Evolutionary conservation across 306 rosid species (phyloP).

Genomic region (Hylodesmum podocarpum): DNA sequence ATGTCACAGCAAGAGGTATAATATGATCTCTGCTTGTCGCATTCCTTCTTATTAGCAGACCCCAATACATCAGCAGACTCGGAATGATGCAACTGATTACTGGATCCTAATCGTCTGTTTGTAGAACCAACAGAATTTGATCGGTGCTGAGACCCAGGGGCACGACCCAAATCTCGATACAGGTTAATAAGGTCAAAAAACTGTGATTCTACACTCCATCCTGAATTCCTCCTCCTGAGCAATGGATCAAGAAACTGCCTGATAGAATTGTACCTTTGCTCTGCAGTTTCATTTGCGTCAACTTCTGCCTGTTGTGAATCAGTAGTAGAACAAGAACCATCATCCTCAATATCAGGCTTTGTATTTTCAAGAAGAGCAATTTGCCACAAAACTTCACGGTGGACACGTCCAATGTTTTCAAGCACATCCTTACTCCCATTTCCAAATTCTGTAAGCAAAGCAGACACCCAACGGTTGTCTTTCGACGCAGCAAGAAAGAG

Average conservation of each 20-base stretch:
- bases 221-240: slow-evolving; percentile 80
- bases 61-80: slow-evolving; percentile 63
- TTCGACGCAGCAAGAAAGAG: slow-evolving; percentile 95
- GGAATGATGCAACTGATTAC: slow-evolving; percentile 49
- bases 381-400: slow-evolving; percentile 91
- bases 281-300: slow-evolving; percentile 71
- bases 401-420: slow-evolving; percentile 80
- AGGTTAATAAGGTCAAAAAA: slow-evolving; percentile 86
- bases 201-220: slow-evolving; percentile 93
- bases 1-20: slow-evolving; percentile 80
- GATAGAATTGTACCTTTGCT: slow-evolving; percentile 85
- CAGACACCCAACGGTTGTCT: slow-evolving; percentile 92
- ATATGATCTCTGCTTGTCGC: slow-evolving; percentile 69
- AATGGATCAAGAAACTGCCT: slow-evolving; percentile 94
- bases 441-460: slow-evolving; percentile 87
- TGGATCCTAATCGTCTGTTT: slow-evolving; percentile 49
- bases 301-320: slow-evolving; percentile 70
- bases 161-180: slow-evolving; percentile 89
- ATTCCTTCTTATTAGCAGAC: slow-evolving; percentile 53
- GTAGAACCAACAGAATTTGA: slow-evolving; percentile 53
- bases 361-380: slow-evolving; percentile 81
- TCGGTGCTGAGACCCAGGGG: slow-evolving; percentile 66
- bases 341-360: slow-evolving; percentile 71
- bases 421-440: slow-evolving; percentile 84
- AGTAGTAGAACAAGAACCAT: slow-evolving; percentile 54